Base-by-base conservation (phyloP, 495 filamentous ascomycete genomes). In the Penicillium coffeae region DNA sequence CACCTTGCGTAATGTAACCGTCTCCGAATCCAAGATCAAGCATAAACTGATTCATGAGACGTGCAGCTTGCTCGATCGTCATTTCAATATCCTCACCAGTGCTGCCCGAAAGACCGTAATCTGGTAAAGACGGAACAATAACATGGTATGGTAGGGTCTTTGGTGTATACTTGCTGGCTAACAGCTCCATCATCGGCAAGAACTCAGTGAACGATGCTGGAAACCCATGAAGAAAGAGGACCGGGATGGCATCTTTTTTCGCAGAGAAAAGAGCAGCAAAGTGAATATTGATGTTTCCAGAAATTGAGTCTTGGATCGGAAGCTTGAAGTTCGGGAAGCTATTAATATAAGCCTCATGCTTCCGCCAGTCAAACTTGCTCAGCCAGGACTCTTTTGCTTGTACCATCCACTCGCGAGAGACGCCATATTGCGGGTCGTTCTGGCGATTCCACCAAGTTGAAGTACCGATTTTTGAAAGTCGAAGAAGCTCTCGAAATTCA, bases 1-100 rank as follows among this genome's bases (percentile, higher is more conserved):
- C 82, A 1, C 82, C 82, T 53, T 82, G 76, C 0, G 66, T 72
- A 25, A 83, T 52, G 51, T 84, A 84, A 3, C 72, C 76, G 10
- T 59, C 50, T 2, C 58, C 61, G 41, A 84, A 80, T 0, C 80
- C 80, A 7, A 83, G 63, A 3, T 68, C 67, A 9, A 68, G 51
- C 77, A 83, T 81, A 13, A 85, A 51, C 22, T 71, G 54, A 58
- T 84, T 63, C 22, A 83, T 56, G 27, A 81, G 58, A 14, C 64
- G 56, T 1, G 74, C 63, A 1, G 63, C 62, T 27, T 70, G 63
- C 1, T 55, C 21, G 3, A 69, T 41, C 8, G 44, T 60, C 45
- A 75, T 82, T 62, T 19, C 57, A 50, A 27, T 72, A 54, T 19
- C 72, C 27, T 1, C 71, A 66, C 4, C 66, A 58, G 1, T 55